phyloP scores from a whole-genome alignment of 2,329 filamentous ascomycete genomes.

The Endothia cerciana region DNA sequence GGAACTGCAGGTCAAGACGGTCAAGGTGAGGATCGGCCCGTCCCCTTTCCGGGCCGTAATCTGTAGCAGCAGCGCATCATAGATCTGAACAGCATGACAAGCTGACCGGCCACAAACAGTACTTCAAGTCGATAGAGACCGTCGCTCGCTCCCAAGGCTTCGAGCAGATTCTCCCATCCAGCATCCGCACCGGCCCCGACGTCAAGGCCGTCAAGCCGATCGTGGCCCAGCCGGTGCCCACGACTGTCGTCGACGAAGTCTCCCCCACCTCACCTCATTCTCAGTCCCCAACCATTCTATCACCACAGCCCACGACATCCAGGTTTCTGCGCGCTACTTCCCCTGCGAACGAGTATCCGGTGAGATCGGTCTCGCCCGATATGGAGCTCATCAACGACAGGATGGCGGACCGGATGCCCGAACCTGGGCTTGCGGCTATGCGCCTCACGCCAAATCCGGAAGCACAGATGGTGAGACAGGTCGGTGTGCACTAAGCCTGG shows the following conservation, averaged over 20 bases:
- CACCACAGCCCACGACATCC: constrained; percentile 60
- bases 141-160: constrained; percentile 52
- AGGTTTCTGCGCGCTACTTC: constrained; percentile 54
- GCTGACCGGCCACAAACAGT: constrained; percentile 38
- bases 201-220: constrained; percentile 28
- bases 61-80: too few species aligned
- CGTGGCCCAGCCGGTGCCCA: constrained; percentile 31
- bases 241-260: constrained; percentile 46
- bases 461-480: constrained; percentile 39
- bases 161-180: constrained; percentile 53
- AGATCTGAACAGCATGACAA: background rate
- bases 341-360: constrained; percentile 58
- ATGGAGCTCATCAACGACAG: constrained; percentile 65
- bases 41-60: background rate
- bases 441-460: constrained; percentile 55
- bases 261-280: constrained; percentile 22
- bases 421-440: constrained; percentile 45
- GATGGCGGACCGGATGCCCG: constrained; percentile 62
- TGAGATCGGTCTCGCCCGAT: constrained; percentile 59
- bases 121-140: constrained; percentile 65
- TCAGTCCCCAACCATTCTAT: constrained; percentile 47
- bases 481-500: constrained; percentile 18
- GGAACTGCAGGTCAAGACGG: constrained; percentile 67
- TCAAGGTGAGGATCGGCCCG: constrained; percentile 45
- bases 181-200: constrained; percentile 54